Percentiles rank a stretch among this genome's conserved stretches.
These are phyloP conservation scores for Populus hybrid DNA, from an alignment of 441 rosid species.

Conservation along the genomic window DNA sequence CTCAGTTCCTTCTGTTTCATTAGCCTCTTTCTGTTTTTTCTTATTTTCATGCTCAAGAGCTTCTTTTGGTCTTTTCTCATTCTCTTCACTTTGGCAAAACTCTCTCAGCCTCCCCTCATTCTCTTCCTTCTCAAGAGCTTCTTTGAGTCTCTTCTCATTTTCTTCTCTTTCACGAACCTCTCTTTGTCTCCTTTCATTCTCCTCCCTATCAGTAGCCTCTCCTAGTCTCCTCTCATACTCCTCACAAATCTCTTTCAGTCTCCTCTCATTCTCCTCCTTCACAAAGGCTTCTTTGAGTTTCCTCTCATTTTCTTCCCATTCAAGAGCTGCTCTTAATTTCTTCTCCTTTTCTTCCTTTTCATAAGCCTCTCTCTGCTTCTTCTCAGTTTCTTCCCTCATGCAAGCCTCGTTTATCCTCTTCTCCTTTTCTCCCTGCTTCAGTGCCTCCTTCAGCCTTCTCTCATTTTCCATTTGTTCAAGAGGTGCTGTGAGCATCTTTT, in stretches of 20 bases:
- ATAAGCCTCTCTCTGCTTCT: constrained; percentile 32
- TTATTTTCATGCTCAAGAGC: neutral
- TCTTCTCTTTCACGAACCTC: constrained; percentile 41
- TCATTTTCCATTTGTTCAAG: constrained; percentile 39
- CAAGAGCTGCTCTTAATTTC: constrained; percentile 29
- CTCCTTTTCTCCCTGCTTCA: constrained; percentile 35
- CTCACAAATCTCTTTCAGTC: constrained; percentile 31
- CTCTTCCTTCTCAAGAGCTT: neutral
- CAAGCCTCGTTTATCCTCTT: constrained; percentile 28
- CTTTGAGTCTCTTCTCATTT: constrained; percentile 39
- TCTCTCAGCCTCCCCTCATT: too few relatives aligned
- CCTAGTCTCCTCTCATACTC: constrained; percentile 35
- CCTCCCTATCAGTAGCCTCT: constrained; percentile 36
- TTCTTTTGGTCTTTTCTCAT: too few relatives aligned
- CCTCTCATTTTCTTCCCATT: constrained; percentile 38
- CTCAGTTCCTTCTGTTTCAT: constrained; percentile 33
- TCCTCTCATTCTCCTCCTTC: constrained; percentile 35
- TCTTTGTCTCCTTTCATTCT: constrained; percentile 33
- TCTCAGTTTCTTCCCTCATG: constrained; percentile 32
- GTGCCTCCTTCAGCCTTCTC: constrained; percentile 30
- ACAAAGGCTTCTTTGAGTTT: constrained; percentile 31
- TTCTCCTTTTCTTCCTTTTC: constrained; percentile 33
- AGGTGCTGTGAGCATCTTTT: constrained; percentile 28
- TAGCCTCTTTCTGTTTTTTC: constrained; percentile 30
- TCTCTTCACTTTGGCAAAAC: too few relatives aligned